Percentiles rank a stretch among this genome's conserved stretches.
These are phyloP conservation scores for Acer saccharum DNA, from an alignment of 345 rosid genomes.

Conservation along the genomic window DNA sequence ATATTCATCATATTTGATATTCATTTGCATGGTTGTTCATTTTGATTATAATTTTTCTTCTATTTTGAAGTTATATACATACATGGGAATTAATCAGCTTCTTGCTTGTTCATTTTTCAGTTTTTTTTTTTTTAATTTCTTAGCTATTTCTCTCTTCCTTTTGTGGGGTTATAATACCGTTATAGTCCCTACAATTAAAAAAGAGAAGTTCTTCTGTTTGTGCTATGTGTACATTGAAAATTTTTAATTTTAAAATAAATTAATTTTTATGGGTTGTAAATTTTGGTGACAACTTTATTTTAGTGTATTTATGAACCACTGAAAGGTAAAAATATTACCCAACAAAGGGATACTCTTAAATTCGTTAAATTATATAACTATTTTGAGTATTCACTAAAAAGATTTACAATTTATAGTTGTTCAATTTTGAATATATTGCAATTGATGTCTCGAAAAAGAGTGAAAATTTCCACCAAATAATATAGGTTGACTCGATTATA, in stretches of 20 bases:
- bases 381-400: background rate
- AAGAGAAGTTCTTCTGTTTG: conserved; percentile 6
- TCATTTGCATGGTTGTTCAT: background rate
- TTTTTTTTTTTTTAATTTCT: background rate
- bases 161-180: background rate
- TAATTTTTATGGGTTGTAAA: background rate
- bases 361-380: too few relatives aligned
- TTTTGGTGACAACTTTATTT: background rate
- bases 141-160: conserved; percentile 11
- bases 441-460: background rate
- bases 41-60: background rate
- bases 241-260: too few relatives aligned
- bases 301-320: background rate
- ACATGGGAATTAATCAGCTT: background rate
- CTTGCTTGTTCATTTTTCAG: background rate
- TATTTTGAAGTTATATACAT: background rate
- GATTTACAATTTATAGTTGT: too few relatives aligned
- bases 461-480: background rate
- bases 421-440: background rate
- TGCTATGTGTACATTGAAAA: conserved; percentile 7
- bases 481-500: too few relatives aligned
- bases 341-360: too few relatives aligned
- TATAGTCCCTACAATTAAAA: background rate
- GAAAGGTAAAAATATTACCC: too few relatives aligned
- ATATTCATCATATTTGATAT: background rate